Base-by-base conservation (phyloP, 2,329 filamentous ascomycete genomes). In the Claviceps pusilla region DNA sequence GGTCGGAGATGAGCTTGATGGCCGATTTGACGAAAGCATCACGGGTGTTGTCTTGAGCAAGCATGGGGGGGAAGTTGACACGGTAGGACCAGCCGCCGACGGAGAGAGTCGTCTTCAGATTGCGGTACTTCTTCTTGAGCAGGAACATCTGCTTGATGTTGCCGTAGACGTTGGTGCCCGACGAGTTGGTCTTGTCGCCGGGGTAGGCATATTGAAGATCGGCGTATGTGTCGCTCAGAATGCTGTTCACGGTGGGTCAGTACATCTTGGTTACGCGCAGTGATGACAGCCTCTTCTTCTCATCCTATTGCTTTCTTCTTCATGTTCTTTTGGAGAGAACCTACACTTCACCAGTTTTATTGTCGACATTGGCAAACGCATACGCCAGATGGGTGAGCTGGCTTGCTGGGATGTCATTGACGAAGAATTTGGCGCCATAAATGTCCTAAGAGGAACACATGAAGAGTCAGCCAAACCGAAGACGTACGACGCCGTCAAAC, bases 1-100 rank as follows among this genome's bases (percentile, higher is more conserved):
- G 79, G 67, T 94, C 82, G 53, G 82, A 78, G 46, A 94, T 74
- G 47, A 93, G 68, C 55, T 77, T 72, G 4, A 89, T 81, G 7
- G 87, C 83, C 16, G 77, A 81, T 14, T 74, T 66, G 1, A 86
- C 87, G 64, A 95, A 94, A 1, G 59, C 75, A 56, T 71, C 69
- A 12, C 87, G 78, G 7, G 83, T 80, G 5, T 72, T 70, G 0
- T 75, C 72, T 0, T 82, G 83, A n/a, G 79, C 79, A 0, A 80
- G 80, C 0, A 83, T 77, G 7, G 72, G 70, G 0, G 79, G 73
- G 64, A 91, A 88, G 47, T 62, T 48, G 37, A 54, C 68, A 4
- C 84, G 87, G 65, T 86, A 88, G 0, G 82, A 86, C 82, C 84
- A 93, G 16, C 89, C 89, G 43, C 89, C 89, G 56, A 94, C 84